Conservation (phyloP, 2,329 filamentous ascomycete species). For the Fusarium sp. region DNA sequence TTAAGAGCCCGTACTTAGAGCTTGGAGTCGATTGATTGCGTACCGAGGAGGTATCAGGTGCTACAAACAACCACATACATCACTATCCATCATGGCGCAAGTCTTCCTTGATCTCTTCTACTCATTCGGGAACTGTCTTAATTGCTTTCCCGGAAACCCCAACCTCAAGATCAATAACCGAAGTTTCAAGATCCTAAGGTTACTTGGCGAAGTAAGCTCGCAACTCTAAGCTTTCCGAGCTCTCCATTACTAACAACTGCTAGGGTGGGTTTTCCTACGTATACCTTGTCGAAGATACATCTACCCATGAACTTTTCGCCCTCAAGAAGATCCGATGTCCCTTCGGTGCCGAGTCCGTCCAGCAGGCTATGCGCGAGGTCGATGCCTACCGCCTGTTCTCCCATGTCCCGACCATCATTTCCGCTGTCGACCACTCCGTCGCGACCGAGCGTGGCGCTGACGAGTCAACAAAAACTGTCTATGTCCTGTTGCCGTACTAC, state of each 20-base stretch:
- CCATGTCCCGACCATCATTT: conserved; percentile 87
- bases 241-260: conserved; percentile 13
- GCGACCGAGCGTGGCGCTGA: conserved; percentile 77
- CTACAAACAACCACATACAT: conserved; percentile 7
- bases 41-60: background rate
- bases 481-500: conserved; percentile 96
- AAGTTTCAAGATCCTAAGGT: conserved; percentile 93
- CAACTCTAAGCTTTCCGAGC: background rate
- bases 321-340: conserved; percentile 99
- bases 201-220: conserved; percentile 84
- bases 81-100: conserved; percentile 73
- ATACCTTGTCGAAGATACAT: conserved; percentile 95
- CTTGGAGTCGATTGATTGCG: conserved; percentile 5
- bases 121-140: conserved; percentile 93
- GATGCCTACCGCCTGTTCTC: conserved; percentile 95
- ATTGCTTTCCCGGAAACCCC: conserved; percentile 94
- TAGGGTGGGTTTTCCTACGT: conserved; percentile 98
- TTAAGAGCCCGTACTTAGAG: background rate
- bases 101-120: conserved; percentile 90
- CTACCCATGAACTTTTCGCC: conserved; percentile 86
- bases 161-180: conserved; percentile 95
- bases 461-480: conserved; percentile 86
- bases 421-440: conserved; percentile 84
- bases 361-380: conserved; percentile 95
- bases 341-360: conserved; percentile 95